Conservation (phyloP, 1,284 basidiomycete genomes). For the Apiotrichum gamsii region DNA sequence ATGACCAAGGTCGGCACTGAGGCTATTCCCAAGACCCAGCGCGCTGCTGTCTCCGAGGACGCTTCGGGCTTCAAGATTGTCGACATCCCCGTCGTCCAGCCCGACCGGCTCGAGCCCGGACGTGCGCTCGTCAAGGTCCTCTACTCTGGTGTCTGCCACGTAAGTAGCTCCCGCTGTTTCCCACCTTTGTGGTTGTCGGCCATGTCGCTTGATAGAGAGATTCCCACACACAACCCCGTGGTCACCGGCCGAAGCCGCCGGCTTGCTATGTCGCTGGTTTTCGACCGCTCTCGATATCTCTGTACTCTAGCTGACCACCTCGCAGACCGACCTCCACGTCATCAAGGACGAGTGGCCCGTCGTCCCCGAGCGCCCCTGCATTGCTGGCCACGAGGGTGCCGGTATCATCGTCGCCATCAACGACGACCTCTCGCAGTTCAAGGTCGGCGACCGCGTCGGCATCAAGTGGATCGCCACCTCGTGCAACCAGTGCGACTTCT, state of each 20-base stretch:
- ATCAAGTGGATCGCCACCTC: slow-evolving; percentile 67
- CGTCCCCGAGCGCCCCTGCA: slow-evolving; percentile 60
- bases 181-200: too few relatives aligned
- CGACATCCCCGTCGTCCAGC: slow-evolving; percentile 20
- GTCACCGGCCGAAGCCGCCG: too few relatives aligned
- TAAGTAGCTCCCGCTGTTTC: slow-evolving; percentile 1
- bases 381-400: slow-evolving; percentile 58
- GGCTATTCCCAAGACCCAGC: slow-evolving; percentile 23
- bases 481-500: slow-evolving; percentile 67
- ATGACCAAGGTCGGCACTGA: slow-evolving; percentile 12
- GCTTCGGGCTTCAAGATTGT: slow-evolving; percentile 17
- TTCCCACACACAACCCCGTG: too few relatives aligned
- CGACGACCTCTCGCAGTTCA: slow-evolving; percentile 54
- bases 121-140: slow-evolving; percentile 33
- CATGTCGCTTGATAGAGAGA: too few relatives aligned
- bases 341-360: slow-evolving; percentile 65
- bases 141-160: slow-evolving; percentile 55
- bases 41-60: slow-evolving; percentile 21
- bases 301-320: slow-evolving; percentile 28
- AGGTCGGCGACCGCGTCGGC: slow-evolving; percentile 13
- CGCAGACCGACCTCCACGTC: slow-evolving; percentile 75
- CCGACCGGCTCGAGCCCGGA: slow-evolving; percentile 21
- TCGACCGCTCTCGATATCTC: too few relatives aligned
- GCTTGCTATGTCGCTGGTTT: too few relatives aligned
- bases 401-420: slow-evolving; percentile 69